Evolutionary conservation across 345 rosid species (phyloP), one percentile per base, ranked within the genome.

Genomic region (Psidium friedrichsthalianum): DNA sequence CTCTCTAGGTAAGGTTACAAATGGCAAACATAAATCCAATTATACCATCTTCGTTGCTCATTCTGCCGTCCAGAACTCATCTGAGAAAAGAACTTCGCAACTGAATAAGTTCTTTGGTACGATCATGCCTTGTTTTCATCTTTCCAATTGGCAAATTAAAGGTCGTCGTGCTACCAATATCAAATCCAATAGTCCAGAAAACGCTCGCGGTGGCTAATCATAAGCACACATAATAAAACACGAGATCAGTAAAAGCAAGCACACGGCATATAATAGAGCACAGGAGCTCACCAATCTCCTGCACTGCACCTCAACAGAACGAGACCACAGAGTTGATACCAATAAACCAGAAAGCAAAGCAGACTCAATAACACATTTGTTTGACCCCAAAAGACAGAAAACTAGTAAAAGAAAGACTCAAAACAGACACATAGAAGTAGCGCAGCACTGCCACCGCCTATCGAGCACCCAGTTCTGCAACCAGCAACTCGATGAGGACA

Each of bases 391-490:
- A 69, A 2, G 78, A 36, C 24, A 15, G 24, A 18, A 69, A 69
- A 36, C 44, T 18, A 36, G 24, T 18, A 69, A 32, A 69, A 36
- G 25, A 32, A 69, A 69, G 24, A 69, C 78, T 64, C 32, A 44
- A 76, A 6, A 49, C 25, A 53, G 83, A 85, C 83, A 25, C 82
- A 56, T 5, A 40, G 6, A 53, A n/a, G 64, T 11, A 32, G 22
- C 1, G 13, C 21, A 87, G 59, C 76, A 61, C 51, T n/a, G 69
- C 93, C 93, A 90, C 92, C 91, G 92, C 82, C 92, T 83, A 52
- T 91, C 93, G 16, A 91, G 93, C 86, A 92, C 92, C 93, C 93
- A 90, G 85, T 89, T 89, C 90, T 90, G 91, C 6, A 91, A 92
- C 85, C 90, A 87, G 69, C 83, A 83, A 52, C 84, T 83, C 24